Evolutionary conservation across 192 early-diverging fungal species (phyloP).

Genomic region (Backusella australiensis): DNA sequence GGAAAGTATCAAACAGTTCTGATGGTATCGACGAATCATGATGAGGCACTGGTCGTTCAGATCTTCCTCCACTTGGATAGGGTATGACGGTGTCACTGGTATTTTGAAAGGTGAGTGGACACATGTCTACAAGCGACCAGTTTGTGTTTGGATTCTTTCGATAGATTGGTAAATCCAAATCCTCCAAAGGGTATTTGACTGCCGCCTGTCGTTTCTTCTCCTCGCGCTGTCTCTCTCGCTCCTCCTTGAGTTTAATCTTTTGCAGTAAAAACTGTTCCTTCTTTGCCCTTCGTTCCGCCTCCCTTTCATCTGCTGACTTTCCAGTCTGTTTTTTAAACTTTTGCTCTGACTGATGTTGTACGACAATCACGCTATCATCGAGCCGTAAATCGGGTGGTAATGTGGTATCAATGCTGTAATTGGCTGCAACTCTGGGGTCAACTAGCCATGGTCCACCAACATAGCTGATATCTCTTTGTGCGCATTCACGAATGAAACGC

Average conservation of each 20-base stretch:
- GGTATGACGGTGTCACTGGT: conserved; percentile 18
- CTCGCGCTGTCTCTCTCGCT: conserved; percentile 32
- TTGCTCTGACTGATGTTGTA: not conserved
- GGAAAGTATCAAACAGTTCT: conserved; percentile 40
- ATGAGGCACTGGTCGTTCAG: conserved; percentile 44
- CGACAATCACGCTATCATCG: not conserved
- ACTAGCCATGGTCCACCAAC: conserved; percentile 64
- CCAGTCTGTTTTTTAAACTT: not conserved
- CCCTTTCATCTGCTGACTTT: conserved; percentile 19
- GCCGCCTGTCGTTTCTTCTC: conserved; percentile 35
- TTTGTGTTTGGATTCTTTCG: conserved; percentile 32
- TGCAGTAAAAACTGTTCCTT: conserved; percentile 40
- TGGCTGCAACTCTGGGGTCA: conserved; percentile 36
- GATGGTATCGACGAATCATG: conserved; percentile 47
- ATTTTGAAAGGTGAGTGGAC: conserved; percentile 25
- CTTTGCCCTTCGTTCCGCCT: conserved; percentile 24
- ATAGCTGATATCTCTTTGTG: conserved; percentile 52
- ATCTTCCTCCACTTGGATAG: conserved; percentile 25
- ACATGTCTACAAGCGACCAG: conserved; percentile 32
- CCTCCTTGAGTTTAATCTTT: conserved; percentile 25
- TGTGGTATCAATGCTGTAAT: conserved; percentile 33
- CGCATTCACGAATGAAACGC: conserved; percentile 66
- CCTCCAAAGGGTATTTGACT: conserved; percentile 85
- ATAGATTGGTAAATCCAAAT: conserved; percentile 64
- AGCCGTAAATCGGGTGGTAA: conserved; percentile 39